Evolutionary conservation across 805 yeast genomes (phyloP).

Genomic region (Spathaspora hagerdaliae): DNA sequence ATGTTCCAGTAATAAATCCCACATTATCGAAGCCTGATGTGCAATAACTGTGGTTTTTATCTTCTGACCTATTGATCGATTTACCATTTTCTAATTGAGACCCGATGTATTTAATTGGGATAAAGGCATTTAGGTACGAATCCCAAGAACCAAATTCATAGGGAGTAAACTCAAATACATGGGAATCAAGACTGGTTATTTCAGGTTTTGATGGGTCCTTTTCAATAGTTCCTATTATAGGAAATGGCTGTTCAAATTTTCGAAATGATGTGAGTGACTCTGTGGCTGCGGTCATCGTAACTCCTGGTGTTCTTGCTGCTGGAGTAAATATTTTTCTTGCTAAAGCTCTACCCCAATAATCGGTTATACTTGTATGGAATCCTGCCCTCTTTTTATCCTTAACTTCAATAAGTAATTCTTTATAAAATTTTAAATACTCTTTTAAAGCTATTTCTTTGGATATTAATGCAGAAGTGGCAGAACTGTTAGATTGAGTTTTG

Average conservation of each 20-base stretch:
- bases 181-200: constrained; percentile 27
- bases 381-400: constrained; percentile 50
- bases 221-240: constrained; percentile 39
- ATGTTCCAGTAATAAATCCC: constrained; percentile 59
- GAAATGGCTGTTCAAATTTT: constrained; percentile 44
- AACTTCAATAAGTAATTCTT: constrained; percentile 50
- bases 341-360: constrained; percentile 66
- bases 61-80: constrained; percentile 22
- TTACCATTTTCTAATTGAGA: constrained; percentile 42
- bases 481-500: not conserved
- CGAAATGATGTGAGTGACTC: constrained; percentile 29
- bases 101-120: constrained; percentile 51
- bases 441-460: constrained; percentile 4
- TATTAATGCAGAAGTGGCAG: not conserved
- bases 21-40: constrained; percentile 52
- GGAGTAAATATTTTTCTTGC: constrained; percentile 43
- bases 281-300: constrained; percentile 37
- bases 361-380: constrained; percentile 56
- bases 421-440: constrained; percentile 43
- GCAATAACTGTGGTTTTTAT: constrained; percentile 33
- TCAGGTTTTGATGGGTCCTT: constrained; percentile 24
- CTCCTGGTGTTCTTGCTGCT: constrained; percentile 28
- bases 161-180: constrained; percentile 57
- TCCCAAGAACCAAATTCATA: constrained; percentile 73
- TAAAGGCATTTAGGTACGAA: constrained; percentile 39